A percentile compares a stretch with the other conserved stretches of the same genome.
Conservation (phyloP, 345 rosid species). For the Arabidopsis thaliana region DNA sequence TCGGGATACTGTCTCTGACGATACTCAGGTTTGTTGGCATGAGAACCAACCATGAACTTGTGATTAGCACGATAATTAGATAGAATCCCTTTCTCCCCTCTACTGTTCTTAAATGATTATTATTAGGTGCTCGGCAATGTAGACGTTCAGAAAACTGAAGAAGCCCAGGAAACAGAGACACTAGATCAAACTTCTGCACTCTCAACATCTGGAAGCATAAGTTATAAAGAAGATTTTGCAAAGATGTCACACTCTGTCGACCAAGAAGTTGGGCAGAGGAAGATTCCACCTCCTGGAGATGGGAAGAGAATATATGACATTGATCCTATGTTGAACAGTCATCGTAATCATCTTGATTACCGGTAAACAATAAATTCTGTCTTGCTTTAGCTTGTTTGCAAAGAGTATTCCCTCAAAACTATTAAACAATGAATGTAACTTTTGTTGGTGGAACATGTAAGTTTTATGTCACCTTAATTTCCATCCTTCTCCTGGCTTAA, state of each 20-base stretch:
- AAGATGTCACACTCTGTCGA: slow-evolving; percentile 42
- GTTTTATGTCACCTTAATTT: slow-evolving; percentile 3
- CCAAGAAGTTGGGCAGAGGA: slow-evolving; percentile 45
- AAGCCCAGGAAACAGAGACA: slow-evolving; percentile 37
- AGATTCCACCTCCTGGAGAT: slow-evolving; percentile 72
- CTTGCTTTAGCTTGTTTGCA: slow-evolving; percentile 18
- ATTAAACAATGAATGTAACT: neutral
- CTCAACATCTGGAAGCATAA: slow-evolving; percentile 41
- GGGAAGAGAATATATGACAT: slow-evolving; percentile 85
- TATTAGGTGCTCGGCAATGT: slow-evolving; percentile 29
- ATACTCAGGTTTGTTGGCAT: slow-evolving; percentile 56
- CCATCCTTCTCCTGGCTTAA: neutral
- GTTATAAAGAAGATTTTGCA: slow-evolving; percentile 35
- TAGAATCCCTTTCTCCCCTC: neutral
- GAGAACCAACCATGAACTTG: no score
- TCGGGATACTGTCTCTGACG: slow-evolving; percentile 48
- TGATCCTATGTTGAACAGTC: slow-evolving; percentile 69
- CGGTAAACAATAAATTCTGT: slow-evolving; percentile 50
- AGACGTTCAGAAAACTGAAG: slow-evolving; percentile 4
- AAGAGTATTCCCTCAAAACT: slow-evolving; percentile 16
- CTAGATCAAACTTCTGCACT: slow-evolving; percentile 48
- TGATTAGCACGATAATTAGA: neutral
- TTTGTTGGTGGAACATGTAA: neutral
- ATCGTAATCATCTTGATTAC: slow-evolving; percentile 79
- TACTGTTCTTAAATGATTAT: slow-evolving; percentile 6